phyloP scores from a whole-genome alignment of 2,329 filamentous ascomycete species.

The Penicillium sumatraense region DNA sequence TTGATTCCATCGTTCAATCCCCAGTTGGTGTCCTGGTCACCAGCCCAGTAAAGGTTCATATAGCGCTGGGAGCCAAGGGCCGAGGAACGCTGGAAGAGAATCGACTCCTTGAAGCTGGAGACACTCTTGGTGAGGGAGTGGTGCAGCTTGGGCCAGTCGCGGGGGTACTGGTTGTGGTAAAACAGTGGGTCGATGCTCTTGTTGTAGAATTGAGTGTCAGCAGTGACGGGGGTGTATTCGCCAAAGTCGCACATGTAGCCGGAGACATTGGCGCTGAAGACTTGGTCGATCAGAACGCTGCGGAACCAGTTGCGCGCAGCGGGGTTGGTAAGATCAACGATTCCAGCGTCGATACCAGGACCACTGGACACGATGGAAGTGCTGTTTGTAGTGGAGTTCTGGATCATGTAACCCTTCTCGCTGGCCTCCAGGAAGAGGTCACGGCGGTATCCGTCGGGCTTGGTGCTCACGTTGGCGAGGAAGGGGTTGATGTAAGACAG shows the following conservation, averaged over 20 bases:
- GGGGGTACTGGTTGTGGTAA: conserved; percentile 43
- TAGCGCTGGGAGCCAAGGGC: conserved; percentile 36
- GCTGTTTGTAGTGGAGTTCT: conserved; percentile 39
- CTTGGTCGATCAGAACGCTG: conserved; percentile 36
- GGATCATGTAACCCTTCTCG: conserved; percentile 35
- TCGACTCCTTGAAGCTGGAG: conserved; percentile 32
- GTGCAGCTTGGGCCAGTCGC: conserved; percentile 39
- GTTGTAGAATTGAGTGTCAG: conserved; percentile 32
- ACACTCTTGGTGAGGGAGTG: conserved; percentile 34
- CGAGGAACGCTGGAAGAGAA: conserved; percentile 42
- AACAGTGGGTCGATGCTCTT: conserved; percentile 33
- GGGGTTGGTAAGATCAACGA: conserved; percentile 43
- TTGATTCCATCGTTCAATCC: conserved; percentile 42
- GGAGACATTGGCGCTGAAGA: conserved; percentile 41
- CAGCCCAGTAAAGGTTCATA: conserved; percentile 46
- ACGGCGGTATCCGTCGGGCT: conserved; percentile 34
- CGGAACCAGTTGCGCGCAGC: conserved; percentile 37
- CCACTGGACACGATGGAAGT: conserved; percentile 42
- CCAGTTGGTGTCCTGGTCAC: conserved; percentile 42
- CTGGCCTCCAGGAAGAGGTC: conserved; percentile 40
- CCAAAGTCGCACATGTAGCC: conserved; percentile 45
- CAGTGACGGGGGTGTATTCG: conserved; percentile 39
- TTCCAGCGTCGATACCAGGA: conserved; percentile 41
- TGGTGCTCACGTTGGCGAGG: conserved; percentile 40
- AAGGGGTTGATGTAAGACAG: conserved; percentile 41